Evolutionary conservation across 257 asterid species (phyloP), one percentile per base, ranked within the genome.

Genomic region (Nicotiana otophora): DNA sequence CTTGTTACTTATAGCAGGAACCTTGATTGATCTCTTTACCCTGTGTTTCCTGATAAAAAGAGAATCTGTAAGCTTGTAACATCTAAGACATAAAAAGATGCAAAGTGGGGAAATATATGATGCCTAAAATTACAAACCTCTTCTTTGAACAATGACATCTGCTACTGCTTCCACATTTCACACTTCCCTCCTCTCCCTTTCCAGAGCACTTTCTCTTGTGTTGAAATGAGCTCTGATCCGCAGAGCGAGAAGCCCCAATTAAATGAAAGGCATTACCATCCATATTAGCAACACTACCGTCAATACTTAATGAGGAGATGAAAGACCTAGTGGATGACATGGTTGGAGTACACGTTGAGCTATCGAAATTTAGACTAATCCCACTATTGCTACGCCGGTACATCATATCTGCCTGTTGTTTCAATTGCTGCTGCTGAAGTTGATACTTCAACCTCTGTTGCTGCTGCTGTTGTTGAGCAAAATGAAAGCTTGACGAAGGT

Each of bases 91-190:
- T 14, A 72, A 57, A 23, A 46, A n/a, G 3, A 70, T 33, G 54
- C 46, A 65, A 51, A 66, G 28, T 16, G 17, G 17, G 42, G 10
- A 53, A 68, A 8, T 17, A 1, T 20, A 60, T 33, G 30, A 81
- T 58, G 85, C 51, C 11, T 80, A 69, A 77, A 77, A 81, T 30
- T 85, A 75, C 64, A 51, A 26, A 92, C 99, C 99, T 93, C 88
- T 95, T 95, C 91, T 93, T 95, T 8, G 97, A 91, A 85, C 99
- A 95, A 83, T 92, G 99, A 84, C 99, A 95, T 84, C 93, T 86
- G 8, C 95, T 92, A 53, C 91, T 90, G 63, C 95, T 92, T 77
- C 98, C 95, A 88, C 98, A 95, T 91, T 95, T 95, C 75, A 87
- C 94, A 84, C 93, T 95, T 48, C 98, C 98, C 79, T 94, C 97